Base-by-base conservation (phyloP, 495 filamentous ascomycete genomes). In the Penicillium desertorum region DNA sequence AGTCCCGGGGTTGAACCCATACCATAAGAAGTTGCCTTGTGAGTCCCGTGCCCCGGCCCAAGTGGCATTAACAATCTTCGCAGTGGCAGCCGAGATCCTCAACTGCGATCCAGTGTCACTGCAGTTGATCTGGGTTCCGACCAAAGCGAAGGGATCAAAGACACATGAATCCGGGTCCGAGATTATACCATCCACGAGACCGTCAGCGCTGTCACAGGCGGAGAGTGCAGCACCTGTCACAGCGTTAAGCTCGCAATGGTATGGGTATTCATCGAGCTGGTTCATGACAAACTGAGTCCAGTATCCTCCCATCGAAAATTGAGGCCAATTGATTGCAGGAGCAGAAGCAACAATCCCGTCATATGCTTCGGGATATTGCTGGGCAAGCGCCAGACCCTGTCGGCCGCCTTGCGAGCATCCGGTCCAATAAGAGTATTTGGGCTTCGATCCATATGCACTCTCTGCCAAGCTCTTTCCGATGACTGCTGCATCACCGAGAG, bases 311-410 rank as follows among this genome's bases (percentile, higher is more conserved):
- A 60, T 25, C 0, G 56, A 41, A 8, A 81, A 62, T 23, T 71
- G 72, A 19, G 70, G 70, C 63, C 73, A 79, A 51, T 70, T 74
- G 25, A 71, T 56, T 37, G 70, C 65, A 14, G 72, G 79, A 17
- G 81, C 77, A 6, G 77, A 80, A 17, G 79, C 77, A n/a, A 88
- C 62, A 16, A 84, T 82, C n/a, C 87, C 87, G 60, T 90, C 83
- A 59, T 83, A 81, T 5, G 71, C 66, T 7, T 60, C 62, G 0
- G 78, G 78, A 59, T 67, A 79, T 25, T 71, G 62, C 53, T 79
- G 69, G 8, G 73, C 74, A 6, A 69, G 54, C 61, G 72, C 73
- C 23, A 76, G 61, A 10, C 78, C 79, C 61, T 82, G 73, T 12
- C 74, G 65, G 14, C 79, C 79, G 4, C 77, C 79, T 23, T 70